phyloP scores from a whole-genome alignment of 2,329 filamentous ascomycete species.

The Amauroascus niger region DNA sequence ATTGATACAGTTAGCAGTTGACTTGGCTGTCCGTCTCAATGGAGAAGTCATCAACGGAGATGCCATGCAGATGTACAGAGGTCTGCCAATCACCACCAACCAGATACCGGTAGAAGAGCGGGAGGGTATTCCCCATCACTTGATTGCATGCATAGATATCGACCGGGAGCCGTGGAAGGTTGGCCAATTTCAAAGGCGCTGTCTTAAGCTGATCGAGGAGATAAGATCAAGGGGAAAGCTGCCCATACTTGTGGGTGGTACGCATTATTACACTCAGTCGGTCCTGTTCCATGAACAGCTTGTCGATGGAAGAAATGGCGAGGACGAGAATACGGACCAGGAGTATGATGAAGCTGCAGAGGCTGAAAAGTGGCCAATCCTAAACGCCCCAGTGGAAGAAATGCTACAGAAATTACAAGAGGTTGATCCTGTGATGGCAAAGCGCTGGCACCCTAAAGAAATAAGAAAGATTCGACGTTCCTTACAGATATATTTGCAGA shows the following conservation, averaged over 20 bases:
- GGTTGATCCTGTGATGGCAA: slow-evolving; percentile 82
- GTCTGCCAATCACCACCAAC: slow-evolving; percentile 89
- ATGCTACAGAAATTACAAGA: slow-evolving; percentile 64
- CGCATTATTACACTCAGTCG: slow-evolving; percentile 88
- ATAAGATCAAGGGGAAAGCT: slow-evolving; percentile 69
- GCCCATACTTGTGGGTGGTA: slow-evolving; percentile 86
- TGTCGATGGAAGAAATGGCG: slow-evolving; percentile 34
- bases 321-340: slow-evolving; percentile 21
- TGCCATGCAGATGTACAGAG: slow-evolving; percentile 94
- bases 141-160: slow-evolving; percentile 68
- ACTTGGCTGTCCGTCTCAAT: slow-evolving; percentile 70
- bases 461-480: slow-evolving; percentile 80
- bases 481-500: slow-evolving; percentile 78
- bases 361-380: slow-evolving; percentile 53
- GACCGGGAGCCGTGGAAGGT: slow-evolving; percentile 77
- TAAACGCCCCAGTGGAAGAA: slow-evolving; percentile 59
- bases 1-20: slow-evolving; percentile 64
- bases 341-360: slow-evolving; percentile 25
- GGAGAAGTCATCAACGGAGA: slow-evolving; percentile 96
- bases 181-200: slow-evolving; percentile 62
- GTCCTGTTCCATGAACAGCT: slow-evolving; percentile 70
- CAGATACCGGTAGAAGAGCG: slow-evolving; percentile 70
- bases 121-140: slow-evolving; percentile 73
- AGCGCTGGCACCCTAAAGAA: slow-evolving; percentile 89
- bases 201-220: slow-evolving; percentile 59